Base-by-base conservation (phyloP, 306 rosid genomes). In the Sicyos edulis region DNA sequence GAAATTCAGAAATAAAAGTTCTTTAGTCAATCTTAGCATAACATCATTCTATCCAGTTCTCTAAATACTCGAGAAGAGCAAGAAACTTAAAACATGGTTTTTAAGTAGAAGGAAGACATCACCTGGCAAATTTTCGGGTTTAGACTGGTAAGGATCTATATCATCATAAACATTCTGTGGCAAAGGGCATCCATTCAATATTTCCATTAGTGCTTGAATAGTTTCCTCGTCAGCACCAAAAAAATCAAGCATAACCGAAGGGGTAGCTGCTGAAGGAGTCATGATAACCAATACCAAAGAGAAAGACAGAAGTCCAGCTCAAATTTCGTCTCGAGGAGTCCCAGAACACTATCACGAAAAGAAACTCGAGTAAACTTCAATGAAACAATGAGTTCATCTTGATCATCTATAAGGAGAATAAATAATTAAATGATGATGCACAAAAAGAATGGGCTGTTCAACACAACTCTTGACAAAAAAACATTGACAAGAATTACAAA, bases 51-150 rank as follows among this genome's bases (percentile, higher is more conserved):
- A 24, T 70, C n/a, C 69, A 62, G 3, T 16, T 10, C 3, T 62
- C 22, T 0, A 3, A 8, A 32, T 7, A 0, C 44, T 26, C 13
- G 5, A 70, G 60, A 26, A 26, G 59, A 16, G 26, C 2, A 0
- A 4, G 50, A n/a, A 71, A 10, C 3, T 10, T 10, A 2, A 9
- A 40, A 19, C 71, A 71, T 21, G 11, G 58, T 17, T 52, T 14
- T 54, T 37, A 55, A 4, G 3, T 45, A 42, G n/a, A 56, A 15
- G 37, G 29, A 20, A 26, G 9, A 29, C 9, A 14, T 19, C 10
- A 84, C 88, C 80, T 7, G 88, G 85, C 49, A 84, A 79, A 29
- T 54, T 13, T 10, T 54, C 14, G 7, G 88, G 88, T 54, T 0
- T 0, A 44, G 1, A 5, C 42, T 19, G 54, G 71, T 44, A 76